A percentile compares a stretch with the other conserved stretches of the same genome.
These are phyloP conservation scores for Mycosphaerella sp. DNA, from an alignment of 2,329 filamentous ascomycete species.

Conservation along the genomic window DNA sequence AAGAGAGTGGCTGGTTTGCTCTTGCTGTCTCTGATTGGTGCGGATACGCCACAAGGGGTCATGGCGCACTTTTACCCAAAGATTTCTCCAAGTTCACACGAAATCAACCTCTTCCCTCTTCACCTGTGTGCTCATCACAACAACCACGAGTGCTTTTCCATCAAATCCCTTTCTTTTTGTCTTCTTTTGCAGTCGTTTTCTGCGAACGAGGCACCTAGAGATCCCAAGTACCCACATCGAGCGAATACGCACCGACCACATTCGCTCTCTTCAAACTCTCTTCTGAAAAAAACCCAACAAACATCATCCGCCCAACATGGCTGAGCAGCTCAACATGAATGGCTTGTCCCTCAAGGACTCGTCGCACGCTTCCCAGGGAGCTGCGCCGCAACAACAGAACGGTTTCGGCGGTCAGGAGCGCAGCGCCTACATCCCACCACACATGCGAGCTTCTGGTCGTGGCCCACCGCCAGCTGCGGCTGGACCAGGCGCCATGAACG, in stretches of 20 bases:
- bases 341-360: slow-evolving; percentile 64
- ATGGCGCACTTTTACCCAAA: neutral
- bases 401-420: slow-evolving; percentile 47
- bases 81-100: neutral
- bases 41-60: neutral
- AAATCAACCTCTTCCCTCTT: neutral
- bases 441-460: slow-evolving; percentile 55
- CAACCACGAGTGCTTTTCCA: slow-evolving; percentile 4
- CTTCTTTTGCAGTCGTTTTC: slow-evolving; percentile 19
- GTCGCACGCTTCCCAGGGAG: slow-evolving; percentile 47
- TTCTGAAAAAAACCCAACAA: slow-evolving; percentile 12
- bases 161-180: slow-evolving; percentile 13
- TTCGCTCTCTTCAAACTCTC: slow-evolving; percentile 24
- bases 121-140: slow-evolving; percentile 2
- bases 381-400: slow-evolving; percentile 37
- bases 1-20: neutral
- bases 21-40: neutral
- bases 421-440: slow-evolving; percentile 77
- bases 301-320: slow-evolving; percentile 47
- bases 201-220: slow-evolving; percentile 17
- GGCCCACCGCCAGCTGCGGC: slow-evolving; percentile 40
- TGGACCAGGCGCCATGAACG: slow-evolving; percentile 47
- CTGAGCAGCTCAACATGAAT: slow-evolving; percentile 77
- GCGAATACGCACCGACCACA: slow-evolving; percentile 23
- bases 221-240: slow-evolving; percentile 3